Conservation (phyloP, 768 basidiomycete species). For the Cystobasidium ongulense region DNA sequence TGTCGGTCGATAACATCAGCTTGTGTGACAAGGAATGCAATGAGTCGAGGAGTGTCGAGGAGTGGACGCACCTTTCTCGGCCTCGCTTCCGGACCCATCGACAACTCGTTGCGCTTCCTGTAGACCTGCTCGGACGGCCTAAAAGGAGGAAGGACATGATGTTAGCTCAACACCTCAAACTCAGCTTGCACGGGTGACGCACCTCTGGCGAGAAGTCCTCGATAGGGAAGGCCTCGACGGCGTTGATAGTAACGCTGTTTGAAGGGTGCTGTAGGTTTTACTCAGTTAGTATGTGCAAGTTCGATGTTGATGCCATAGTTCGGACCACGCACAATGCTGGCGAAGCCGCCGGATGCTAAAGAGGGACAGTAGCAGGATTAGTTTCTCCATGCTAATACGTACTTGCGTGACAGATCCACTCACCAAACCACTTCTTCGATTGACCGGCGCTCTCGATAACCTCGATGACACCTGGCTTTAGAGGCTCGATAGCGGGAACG, state of each 20-base stretch:
- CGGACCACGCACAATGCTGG: conserved; percentile 55
- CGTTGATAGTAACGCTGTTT: conserved; percentile 93
- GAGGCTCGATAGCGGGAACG: conserved; percentile 89
- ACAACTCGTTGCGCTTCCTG: conserved; percentile 77
- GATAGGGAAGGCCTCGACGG: conserved; percentile 86
- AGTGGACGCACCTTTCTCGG: conserved; percentile 77
- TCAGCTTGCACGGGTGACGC: conserved; percentile 39
- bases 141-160: background rate
- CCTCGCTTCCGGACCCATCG: conserved; percentile 75
- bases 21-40: background rate
- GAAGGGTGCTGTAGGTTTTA: conserved; percentile 65
- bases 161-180: background rate
- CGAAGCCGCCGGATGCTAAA: conserved; percentile 88
- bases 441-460: conserved; percentile 67
- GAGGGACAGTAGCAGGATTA: background rate
- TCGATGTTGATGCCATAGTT: too few species aligned
- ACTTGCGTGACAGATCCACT: conserved; percentile 43
- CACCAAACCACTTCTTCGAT: conserved; percentile 96
- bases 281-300: too few species aligned
- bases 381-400: background rate
- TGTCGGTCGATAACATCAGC: too few species aligned
- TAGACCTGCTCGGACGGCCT: conserved; percentile 85
- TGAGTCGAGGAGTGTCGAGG: conserved; percentile 36
- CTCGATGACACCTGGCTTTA: conserved; percentile 89
- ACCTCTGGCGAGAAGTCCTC: conserved; percentile 88